phyloP scores from a whole-genome alignment of 129 eudicot species.

The Rutidosis leptorrhynchoides region DNA sequence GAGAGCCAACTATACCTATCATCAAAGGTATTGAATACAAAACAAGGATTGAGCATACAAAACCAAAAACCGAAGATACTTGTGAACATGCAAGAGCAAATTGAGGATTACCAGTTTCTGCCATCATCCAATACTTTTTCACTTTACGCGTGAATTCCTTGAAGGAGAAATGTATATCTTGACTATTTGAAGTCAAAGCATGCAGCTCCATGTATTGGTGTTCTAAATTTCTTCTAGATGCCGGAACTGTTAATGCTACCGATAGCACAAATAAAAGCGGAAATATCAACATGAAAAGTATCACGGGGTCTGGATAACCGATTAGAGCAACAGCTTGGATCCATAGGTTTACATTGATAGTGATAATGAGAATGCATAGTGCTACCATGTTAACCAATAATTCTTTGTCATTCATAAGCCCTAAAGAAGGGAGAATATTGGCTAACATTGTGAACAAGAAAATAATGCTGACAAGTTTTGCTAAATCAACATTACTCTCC shows the following conservation, averaged over 20 bases:
- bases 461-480: background rate
- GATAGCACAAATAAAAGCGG: slow-evolving; percentile 3
- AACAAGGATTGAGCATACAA: background rate
- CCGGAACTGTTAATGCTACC: slow-evolving; percentile 13
- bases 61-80: slow-evolving; percentile 14
- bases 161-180: background rate
- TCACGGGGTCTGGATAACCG: too few species aligned
- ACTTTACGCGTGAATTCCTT: background rate
- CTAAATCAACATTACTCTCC: background rate
- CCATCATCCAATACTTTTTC: slow-evolving; percentile 34
- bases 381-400: slow-evolving; percentile 14
- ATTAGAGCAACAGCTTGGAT: background rate
- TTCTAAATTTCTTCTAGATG: slow-evolving; percentile 17
- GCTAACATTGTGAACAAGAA: slow-evolving; percentile 28
- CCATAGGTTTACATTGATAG: slow-evolving; percentile 15
- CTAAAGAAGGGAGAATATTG: slow-evolving; percentile 34
- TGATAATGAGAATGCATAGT: slow-evolving; percentile 17
- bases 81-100: slow-evolving; percentile 27
- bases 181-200: background rate
- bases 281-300: background rate
- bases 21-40: background rate
- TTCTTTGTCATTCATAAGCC: slow-evolving; percentile 21
- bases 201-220: background rate
- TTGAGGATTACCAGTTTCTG: slow-evolving; percentile 34
- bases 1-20: background rate